Conservation (phyloP, 768 basidiomycete species). For the Rossbeevera mucosa region DNA sequence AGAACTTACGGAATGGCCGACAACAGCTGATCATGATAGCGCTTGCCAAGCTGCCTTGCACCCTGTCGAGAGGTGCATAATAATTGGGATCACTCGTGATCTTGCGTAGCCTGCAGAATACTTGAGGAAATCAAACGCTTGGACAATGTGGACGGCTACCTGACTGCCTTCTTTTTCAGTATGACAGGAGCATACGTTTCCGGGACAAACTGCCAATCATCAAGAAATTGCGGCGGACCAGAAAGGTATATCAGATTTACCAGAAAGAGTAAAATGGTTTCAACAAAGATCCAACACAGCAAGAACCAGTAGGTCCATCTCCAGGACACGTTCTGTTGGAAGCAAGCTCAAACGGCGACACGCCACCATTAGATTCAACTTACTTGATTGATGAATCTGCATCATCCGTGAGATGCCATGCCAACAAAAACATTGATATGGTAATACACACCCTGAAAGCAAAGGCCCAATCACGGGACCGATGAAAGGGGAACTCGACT, state of each 20-base stretch:
- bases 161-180: constrained; percentile 53
- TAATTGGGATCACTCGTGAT: constrained; percentile 49
- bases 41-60: constrained; percentile 38
- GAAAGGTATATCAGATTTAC: constrained; percentile 32
- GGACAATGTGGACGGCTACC: constrained; percentile 29
- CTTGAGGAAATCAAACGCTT: constrained; percentile 1
- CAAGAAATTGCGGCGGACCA: neutral
- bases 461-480: constrained; percentile 55
- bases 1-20: constrained; percentile 63
- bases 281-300: constrained; percentile 61
- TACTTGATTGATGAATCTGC: constrained; percentile 68
- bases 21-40: constrained; percentile 58
- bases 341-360: neutral
- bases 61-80: constrained; percentile 57
- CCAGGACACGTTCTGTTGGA: constrained; percentile 50
- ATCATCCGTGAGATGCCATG: neutral
- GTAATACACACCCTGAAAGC: constrained; percentile 46
- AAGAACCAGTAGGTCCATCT: constrained; percentile 75
- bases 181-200: constrained; percentile 70
- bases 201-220: constrained; percentile 48
- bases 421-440: no score
- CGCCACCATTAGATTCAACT: constrained; percentile 3
- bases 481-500: constrained; percentile 44
- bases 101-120: constrained; percentile 41
- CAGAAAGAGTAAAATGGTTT: constrained; percentile 47